phyloP scores from a whole-genome alignment of 2,329 filamentous ascomycete genomes.

The Berkeleyomyces basicola region DNA sequence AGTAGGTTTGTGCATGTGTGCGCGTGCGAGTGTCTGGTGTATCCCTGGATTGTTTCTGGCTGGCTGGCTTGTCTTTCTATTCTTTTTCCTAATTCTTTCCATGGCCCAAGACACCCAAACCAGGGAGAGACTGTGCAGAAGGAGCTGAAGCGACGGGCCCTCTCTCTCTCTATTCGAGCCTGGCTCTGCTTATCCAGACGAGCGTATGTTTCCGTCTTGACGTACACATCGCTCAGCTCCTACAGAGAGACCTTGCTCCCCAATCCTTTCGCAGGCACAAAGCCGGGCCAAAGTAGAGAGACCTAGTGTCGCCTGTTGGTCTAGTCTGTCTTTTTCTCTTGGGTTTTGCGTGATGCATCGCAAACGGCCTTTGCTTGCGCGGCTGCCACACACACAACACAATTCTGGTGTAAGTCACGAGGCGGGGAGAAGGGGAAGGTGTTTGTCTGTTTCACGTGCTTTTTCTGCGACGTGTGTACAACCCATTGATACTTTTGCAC shows the following conservation, averaged over 20 bases:
- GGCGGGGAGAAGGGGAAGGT: neutral
- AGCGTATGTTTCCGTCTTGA: neutral
- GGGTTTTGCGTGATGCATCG: neutral
- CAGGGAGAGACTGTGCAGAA: neutral
- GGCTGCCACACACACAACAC: too few species aligned
- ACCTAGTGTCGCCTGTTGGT: neutral
- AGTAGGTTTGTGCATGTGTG: neutral
- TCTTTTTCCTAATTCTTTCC: neutral
- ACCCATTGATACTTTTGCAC: neutral
- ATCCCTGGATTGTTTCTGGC: neutral
- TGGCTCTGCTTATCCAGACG: neutral
- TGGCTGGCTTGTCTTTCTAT: neutral
- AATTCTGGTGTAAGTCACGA: neutral
- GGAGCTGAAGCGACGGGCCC: neutral
- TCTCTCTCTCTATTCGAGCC: neutral
- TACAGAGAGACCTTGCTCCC: neutral
- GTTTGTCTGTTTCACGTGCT: neutral
- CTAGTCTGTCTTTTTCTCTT: neutral
- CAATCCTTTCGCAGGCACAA: neutral
- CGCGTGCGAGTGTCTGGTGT: neutral
- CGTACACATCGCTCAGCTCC: neutral
- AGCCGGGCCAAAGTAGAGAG: neutral
- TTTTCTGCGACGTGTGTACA: neutral
- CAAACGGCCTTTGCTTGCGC: neutral
- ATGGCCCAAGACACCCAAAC: neutral